Evolutionary conservation across 164 flowering plant species (phyloP).

Genomic region (Berberis vulgaris): DNA sequence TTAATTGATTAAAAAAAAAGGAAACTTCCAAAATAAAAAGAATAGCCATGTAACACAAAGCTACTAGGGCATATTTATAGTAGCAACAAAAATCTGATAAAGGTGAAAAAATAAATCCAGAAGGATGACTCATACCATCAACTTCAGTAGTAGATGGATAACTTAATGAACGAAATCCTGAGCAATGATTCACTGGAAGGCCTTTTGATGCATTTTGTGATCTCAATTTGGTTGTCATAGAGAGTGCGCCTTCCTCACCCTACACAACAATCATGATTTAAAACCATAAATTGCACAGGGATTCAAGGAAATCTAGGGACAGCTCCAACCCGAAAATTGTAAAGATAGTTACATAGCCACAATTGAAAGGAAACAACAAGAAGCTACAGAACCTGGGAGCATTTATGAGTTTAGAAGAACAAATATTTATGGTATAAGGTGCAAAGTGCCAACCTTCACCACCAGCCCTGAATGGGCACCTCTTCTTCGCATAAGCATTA

Average conservation of each 20-base stretch:
- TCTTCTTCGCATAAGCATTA: constrained; percentile 99
- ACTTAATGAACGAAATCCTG: constrained; percentile 75
- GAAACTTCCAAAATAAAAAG: too few species aligned
- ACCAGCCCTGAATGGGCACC: constrained; percentile 95
- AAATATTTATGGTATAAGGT: not conserved
- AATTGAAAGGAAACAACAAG: too few species aligned
- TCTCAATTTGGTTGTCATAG: constrained; percentile 83
- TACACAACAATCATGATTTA: constrained; percentile 18
- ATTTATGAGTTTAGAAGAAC: not conserved
- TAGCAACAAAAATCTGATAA: too few species aligned
- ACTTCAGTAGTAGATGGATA: constrained; percentile 33
- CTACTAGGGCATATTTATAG: too few species aligned
- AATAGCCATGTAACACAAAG: too few species aligned
- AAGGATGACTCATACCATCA: constrained; percentile 47
- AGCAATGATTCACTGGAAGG: constrained; percentile 91
- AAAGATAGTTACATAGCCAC: too few species aligned
- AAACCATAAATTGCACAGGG: not conserved
- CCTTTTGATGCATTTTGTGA: constrained; percentile 63
- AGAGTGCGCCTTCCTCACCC: constrained; percentile 99
- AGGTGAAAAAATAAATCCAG: not conserved
- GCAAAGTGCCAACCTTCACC: constrained; percentile 55
- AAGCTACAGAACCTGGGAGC: not conserved
- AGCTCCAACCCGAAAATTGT: too few species aligned
- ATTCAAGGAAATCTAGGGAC: not conserved
- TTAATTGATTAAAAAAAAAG: too few species aligned